Evolutionary conservation across 345 rosid genomes (phyloP).

Genomic region (Salix suchowensis): DNA sequence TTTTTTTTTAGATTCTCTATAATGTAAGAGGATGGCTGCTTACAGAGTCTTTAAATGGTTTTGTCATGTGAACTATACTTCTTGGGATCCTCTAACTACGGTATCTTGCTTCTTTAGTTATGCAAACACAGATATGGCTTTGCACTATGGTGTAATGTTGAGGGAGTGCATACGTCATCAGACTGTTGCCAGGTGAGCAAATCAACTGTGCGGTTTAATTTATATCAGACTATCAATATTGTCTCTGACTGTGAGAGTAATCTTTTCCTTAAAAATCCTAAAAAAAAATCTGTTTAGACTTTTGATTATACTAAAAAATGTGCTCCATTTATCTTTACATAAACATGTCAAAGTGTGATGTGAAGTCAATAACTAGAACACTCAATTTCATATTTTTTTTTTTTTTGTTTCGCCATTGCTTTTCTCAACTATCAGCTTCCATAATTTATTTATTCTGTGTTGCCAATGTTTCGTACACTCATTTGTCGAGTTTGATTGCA

Average conservation of each 20-base stretch:
- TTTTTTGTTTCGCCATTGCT: not conserved
- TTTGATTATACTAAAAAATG: not conserved
- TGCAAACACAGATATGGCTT: constrained; percentile 80
- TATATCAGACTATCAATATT: not conserved
- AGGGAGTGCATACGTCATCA: constrained; percentile 99
- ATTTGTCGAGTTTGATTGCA: constrained; percentile 27
- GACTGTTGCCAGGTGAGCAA: constrained; percentile 77
- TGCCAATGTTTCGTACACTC: not conserved
- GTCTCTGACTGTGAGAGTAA: not conserved
- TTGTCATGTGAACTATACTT: not conserved
- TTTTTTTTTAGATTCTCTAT: not conserved
- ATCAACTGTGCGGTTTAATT: not conserved
- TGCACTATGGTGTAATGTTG: constrained; percentile 95
- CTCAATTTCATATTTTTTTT: not conserved
- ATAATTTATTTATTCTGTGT: not conserved
- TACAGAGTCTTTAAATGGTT: not conserved
- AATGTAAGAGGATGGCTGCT: not conserved
- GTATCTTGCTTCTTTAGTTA: constrained; percentile 44
- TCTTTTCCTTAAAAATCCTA: not conserved
- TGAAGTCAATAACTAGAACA: not conserved
- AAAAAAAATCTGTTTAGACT: not conserved
- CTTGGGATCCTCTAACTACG: constrained; percentile 12
- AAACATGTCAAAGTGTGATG: not conserved
- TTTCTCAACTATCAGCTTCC: not conserved
- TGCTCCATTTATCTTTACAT: not conserved